Evolutionary conservation across 2,329 filamentous ascomycete genomes (phyloP).

Genomic region (Apiospora pterosperma): DNA sequence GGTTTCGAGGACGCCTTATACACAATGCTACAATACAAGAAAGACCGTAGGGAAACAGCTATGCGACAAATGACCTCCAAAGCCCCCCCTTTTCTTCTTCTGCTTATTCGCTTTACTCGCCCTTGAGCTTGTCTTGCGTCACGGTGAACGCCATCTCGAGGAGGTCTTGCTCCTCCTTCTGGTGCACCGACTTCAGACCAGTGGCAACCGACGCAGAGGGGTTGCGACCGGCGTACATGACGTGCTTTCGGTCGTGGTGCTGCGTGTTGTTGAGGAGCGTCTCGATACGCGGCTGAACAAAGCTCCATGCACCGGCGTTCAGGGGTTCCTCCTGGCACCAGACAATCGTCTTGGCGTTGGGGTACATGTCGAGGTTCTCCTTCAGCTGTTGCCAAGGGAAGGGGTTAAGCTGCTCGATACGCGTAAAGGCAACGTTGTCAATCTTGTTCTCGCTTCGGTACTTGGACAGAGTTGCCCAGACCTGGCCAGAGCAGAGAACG

Average conservation of each 20-base stretch:
- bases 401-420: slow-evolving; percentile 95
- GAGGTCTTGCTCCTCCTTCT: slow-evolving; percentile 89
- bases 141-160: slow-evolving; percentile 63
- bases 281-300: slow-evolving; percentile 96
- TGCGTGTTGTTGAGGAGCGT: slow-evolving; percentile 90
- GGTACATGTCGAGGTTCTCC: slow-evolving; percentile 95
- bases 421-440: slow-evolving; percentile 89
- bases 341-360: slow-evolving; percentile 95
- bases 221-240: slow-evolving; percentile 94
- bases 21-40: slow-evolving; percentile 27
- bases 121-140: slow-evolving; percentile 67
- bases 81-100: not conserved
- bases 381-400: slow-evolving; percentile 98
- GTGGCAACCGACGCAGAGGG: slow-evolving; percentile 93
- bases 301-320: slow-evolving; percentile 95
- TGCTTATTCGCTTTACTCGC: slow-evolving; percentile 45
- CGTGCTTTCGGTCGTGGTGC: slow-evolving; percentile 89
- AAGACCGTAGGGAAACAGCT: slow-evolving; percentile 1
- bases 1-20: slow-evolving; percentile 25
- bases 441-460: slow-evolving; percentile 83
- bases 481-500: slow-evolving; percentile 91
- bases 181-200: slow-evolving; percentile 81
- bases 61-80: slow-evolving; percentile 1
- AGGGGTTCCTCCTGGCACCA: slow-evolving; percentile 98
- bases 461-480: slow-evolving; percentile 87